These are phyloP conservation scores for Dipteronia sinensis DNA, from an alignment of 345 rosid genomes.

Conservation along the genomic window DNA sequence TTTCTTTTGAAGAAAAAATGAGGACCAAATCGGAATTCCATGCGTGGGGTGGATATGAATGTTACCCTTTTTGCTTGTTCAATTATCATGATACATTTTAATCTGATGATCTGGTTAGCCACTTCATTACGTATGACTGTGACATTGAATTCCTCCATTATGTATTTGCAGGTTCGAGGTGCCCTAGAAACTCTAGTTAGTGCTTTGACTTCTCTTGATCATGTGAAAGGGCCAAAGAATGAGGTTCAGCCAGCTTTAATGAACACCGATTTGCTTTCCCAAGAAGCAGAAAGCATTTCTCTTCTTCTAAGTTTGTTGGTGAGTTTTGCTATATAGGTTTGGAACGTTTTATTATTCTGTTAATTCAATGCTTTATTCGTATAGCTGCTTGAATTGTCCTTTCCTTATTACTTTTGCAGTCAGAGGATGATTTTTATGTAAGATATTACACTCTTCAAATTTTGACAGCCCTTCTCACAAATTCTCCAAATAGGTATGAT, in stretches of 20 bases:
- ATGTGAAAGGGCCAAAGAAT: conserved; percentile 67
- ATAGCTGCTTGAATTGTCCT: conserved; percentile 6
- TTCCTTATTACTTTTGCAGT: conserved; percentile 46
- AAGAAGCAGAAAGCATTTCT: conserved; percentile 90
- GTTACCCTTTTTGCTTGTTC: background rate
- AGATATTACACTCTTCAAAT: conserved; percentile 95
- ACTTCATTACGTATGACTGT: background rate
- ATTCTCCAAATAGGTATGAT: conserved; percentile 83
- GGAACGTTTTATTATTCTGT: background rate
- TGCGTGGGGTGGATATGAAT: background rate
- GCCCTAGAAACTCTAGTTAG: conserved; percentile 94
- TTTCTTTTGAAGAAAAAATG: background rate
- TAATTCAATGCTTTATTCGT: background rate
- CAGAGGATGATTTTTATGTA: conserved; percentile 95
- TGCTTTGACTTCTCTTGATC: conserved; percentile 85
- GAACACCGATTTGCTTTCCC: conserved; percentile 95
- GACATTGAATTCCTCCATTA: background rate
- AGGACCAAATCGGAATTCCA: background rate
- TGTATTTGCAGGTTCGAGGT: conserved; percentile 70
- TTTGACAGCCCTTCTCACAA: conserved; percentile 93
- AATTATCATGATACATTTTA: background rate
- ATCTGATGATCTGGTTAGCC: background rate
- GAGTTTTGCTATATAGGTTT: conserved; percentile 29
- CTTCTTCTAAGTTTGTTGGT: conserved; percentile 95
- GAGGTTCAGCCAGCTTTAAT: conserved; percentile 90